Evolutionary conservation across 768 basidiomycete species (phyloP), one percentile per base, ranked within the genome.

Genomic region (Rhodocollybia butyracea): DNA sequence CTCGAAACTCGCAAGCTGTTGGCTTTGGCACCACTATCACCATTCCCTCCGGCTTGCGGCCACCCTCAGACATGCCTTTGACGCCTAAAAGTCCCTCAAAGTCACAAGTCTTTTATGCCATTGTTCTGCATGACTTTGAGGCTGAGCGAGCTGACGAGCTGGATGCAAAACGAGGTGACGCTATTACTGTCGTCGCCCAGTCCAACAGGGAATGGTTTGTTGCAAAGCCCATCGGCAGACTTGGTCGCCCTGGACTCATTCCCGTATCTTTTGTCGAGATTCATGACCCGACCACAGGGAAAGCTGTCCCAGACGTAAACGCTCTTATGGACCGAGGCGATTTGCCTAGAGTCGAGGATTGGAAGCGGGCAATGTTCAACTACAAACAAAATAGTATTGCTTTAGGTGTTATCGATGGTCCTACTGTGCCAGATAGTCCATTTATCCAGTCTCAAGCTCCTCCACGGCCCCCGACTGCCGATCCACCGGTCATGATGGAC

Each of bases 181-280:
- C 91, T 7, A 91, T 99, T 66, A 90, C 95, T 17, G 93, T 99
- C 57, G 97, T 98, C 55, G 97, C 97, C 0, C 97, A 98, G 70
- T 98, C 95, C n/a, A 99, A 98, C 66, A 92, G 94, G 60, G 97
- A 99, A 70, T 99, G 97, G 97, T 98, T 98, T 70, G 97, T 99
- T 46, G 97, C 97, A 26, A 99, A 99, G 72, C 94, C 96, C 12
- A 99, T 99, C 64, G 94, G 94, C 38, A 81, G 85, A 54, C 82
- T 99, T 19, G 96, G 97, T 29, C 88, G 95, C 52, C 97, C 97
- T 0, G 97, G 97, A 48, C 81, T 99, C 55, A 98, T 99, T 56
- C 97, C 97, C 5, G 95, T 94, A 50, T 86, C 96, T 1, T 98
- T 98, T 68, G 96, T 99, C 62, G 89, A 98, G 71, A 89, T 98